phyloP scores from a whole-genome alignment of 148 eudicot species.

The Chenopodium quinoa region DNA sequence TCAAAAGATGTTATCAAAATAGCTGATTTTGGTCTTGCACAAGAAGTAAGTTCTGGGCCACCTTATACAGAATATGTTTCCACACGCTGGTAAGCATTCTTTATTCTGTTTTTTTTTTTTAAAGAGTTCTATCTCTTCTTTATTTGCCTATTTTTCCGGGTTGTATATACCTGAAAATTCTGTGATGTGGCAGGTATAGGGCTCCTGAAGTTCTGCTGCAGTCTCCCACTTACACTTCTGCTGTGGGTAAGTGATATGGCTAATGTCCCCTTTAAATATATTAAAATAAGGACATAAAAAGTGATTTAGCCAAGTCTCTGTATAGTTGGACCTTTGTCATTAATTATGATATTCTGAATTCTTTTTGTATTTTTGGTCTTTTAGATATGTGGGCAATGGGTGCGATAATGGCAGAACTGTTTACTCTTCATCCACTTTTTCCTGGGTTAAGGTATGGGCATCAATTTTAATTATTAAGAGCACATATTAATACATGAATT shows the following conservation, averaged over 20 bases:
- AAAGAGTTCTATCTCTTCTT: neutral
- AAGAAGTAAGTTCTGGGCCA: conserved; percentile 70
- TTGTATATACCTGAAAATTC: neutral
- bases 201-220: conserved; percentile 97
- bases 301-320: conserved; percentile 16
- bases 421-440: conserved; percentile 84
- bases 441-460: conserved; percentile 73
- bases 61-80: conserved; percentile 95
- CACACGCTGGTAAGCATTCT: conserved; percentile 66
- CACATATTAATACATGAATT: neutral
- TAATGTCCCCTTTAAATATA: too few species aligned
- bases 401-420: conserved; percentile 92
- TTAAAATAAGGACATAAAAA: neutral
- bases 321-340: neutral
- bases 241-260: conserved; percentile 69
- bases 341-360: conserved; percentile 8
- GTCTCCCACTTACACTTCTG: conserved; percentile 73
- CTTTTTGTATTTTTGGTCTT: neutral
- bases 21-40: conserved; percentile 99
- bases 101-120: too few species aligned
- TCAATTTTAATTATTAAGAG: neutral
- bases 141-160: neutral
- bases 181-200: conserved; percentile 66
- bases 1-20: conserved; percentile 74
- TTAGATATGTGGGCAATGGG: conserved; percentile 99